These are phyloP conservation scores for Mangifera indica DNA, from an alignment of 345 rosid genomes.

Conservation along the genomic window DNA sequence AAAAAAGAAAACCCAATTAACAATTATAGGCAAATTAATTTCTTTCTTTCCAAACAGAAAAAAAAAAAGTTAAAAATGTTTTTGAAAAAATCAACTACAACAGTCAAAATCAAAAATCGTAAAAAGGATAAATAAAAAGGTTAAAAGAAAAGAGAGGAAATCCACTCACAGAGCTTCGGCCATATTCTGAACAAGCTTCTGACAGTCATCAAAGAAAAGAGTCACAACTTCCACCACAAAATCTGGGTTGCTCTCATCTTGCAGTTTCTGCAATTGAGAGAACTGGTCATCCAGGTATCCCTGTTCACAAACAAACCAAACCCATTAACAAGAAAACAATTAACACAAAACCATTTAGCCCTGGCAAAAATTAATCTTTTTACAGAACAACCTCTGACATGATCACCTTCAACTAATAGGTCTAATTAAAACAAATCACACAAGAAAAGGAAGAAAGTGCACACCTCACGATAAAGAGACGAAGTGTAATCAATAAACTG, in stretches of 20 bases:
- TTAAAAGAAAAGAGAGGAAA: conserved; percentile 2
- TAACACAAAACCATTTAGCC: conserved; percentile 7
- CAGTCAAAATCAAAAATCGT: neutral
- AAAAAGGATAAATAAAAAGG: neutral
- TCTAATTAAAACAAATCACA: neutral
- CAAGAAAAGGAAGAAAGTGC: conserved; percentile 10
- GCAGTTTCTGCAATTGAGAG: conserved; percentile 68
- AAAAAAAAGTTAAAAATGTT: neutral
- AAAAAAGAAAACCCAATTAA: conserved; percentile 6
- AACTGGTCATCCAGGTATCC: conserved; percentile 79
- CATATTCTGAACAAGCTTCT: conserved; percentile 65
- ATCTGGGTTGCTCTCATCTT: conserved; percentile 79
- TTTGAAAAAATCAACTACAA: neutral
- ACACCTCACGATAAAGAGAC: conserved; percentile 58
- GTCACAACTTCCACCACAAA: conserved; percentile 71
- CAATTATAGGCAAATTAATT: neutral
- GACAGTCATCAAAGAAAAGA: conserved; percentile 81
- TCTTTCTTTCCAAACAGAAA: too few species aligned
- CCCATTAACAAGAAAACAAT: conserved; percentile 16
- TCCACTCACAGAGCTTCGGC: conserved; percentile 58
- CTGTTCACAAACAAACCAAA: conserved; percentile 27
- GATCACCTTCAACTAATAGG: neutral
- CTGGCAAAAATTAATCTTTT: neutral
- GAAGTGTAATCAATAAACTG: conserved; percentile 46
- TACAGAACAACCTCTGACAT: neutral